Evolutionary conservation across 345 rosid species (phyloP).

Genomic region (Melastoma malabathricum): DNA sequence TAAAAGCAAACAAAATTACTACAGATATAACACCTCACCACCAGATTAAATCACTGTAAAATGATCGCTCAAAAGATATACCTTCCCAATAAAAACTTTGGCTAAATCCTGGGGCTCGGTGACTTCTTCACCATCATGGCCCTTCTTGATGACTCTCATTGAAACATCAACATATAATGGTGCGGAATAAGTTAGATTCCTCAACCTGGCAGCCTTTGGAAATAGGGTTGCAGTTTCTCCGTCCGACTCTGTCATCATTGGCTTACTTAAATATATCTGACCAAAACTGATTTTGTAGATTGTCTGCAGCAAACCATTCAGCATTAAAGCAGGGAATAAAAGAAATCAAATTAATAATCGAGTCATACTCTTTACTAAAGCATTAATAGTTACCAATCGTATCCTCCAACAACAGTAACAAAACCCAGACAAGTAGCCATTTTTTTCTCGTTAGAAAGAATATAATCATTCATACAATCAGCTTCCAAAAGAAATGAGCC

Average conservation of each 20-base stretch:
- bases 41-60: not conserved
- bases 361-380: no score
- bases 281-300: conserved; percentile 90
- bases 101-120: conserved; percentile 86
- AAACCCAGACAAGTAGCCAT: no score
- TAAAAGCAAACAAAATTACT: conserved; percentile 9
- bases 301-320: conserved; percentile 44
- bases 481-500: no score
- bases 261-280: conserved; percentile 95
- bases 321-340: not conserved
- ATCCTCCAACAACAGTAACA: no score
- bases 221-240: conserved; percentile 95
- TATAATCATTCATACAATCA: no score
- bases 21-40: not conserved
- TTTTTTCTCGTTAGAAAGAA: no score
- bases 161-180: conserved; percentile 91
- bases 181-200: conserved; percentile 90
- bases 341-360: not conserved
- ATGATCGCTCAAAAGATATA: conserved; percentile 7
- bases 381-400: no score
- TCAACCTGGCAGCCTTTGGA: conserved; percentile 96
- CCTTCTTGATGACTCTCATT: conserved; percentile 87
- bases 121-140: conserved; percentile 98
- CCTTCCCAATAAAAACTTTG: conserved; percentile 96
- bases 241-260: conserved; percentile 99